Percentiles rank a stretch among this genome's conserved stretches.
These are phyloP conservation scores for Cenococcum geophilum DNA, from an alignment of 495 filamentous ascomycete genomes.

Conservation along the genomic window DNA sequence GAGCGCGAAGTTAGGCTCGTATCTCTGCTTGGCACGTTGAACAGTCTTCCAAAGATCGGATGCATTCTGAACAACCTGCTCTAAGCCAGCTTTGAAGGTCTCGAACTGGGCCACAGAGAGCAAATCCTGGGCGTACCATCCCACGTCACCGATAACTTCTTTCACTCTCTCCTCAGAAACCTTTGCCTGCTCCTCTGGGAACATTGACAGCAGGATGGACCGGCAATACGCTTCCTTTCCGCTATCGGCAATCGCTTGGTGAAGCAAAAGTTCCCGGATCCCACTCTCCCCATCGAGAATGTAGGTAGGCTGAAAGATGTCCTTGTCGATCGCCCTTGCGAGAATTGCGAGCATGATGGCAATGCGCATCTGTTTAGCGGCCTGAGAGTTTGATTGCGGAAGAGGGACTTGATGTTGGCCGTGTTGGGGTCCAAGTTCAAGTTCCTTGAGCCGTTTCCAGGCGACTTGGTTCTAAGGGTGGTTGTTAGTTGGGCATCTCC, in stretches of 20 bases:
- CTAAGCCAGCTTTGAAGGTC: conserved; percentile 1
- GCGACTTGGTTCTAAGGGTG: not conserved
- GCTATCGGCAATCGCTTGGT: conserved; percentile 3
- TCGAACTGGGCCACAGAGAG: not conserved
- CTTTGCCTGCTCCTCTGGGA: conserved; percentile 12
- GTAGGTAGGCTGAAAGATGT: conserved; percentile 13
- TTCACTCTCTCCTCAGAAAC: not conserved
- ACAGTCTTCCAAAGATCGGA: conserved; percentile 4
- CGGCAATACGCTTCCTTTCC: conserved; percentile 10
- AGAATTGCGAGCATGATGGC: conserved; percentile 10
- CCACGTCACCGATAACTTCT: conserved; percentile 5
- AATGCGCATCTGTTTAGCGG: conserved; percentile 19
- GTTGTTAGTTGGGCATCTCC: too few species aligned
- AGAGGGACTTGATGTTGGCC: conserved; percentile 11
- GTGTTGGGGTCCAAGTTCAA: not conserved
- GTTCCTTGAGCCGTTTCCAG: not conserved
- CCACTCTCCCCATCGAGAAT: conserved; percentile 5
- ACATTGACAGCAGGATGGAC: conserved; percentile 10
- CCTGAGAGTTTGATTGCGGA: conserved; percentile 10
- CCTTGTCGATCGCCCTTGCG: conserved; percentile 8
- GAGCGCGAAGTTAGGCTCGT: conserved; percentile 8
- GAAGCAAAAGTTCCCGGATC: conserved; percentile 7
- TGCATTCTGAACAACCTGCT: conserved; percentile 1
- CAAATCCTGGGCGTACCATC: conserved; percentile 1
- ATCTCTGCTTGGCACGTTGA: conserved; percentile 4